A percentile compares a stretch with the other conserved stretches of the same genome.
Evolutionary conservation across 306 rosid genomes (phyloP).

Genomic region (Vachellia collinsii): DNA sequence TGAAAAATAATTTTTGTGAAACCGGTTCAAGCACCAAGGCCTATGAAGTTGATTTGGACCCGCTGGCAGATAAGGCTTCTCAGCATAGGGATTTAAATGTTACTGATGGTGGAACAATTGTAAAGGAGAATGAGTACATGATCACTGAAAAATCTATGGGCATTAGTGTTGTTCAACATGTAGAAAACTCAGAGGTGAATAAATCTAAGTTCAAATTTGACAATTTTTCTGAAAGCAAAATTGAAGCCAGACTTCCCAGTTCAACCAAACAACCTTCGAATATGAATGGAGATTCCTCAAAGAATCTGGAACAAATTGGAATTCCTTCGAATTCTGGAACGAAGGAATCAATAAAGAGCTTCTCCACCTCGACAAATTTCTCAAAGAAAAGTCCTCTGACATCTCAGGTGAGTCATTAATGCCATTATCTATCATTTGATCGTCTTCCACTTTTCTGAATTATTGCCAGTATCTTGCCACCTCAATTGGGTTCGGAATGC

Average conservation of each 20-base stretch:
- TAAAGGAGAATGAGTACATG: conserved; percentile 22
- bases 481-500: conserved; percentile 21
- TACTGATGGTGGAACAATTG: conserved; percentile 26
- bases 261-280: conserved; percentile 43
- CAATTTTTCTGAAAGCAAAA: conserved; percentile 33
- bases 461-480: conserved; percentile 12
- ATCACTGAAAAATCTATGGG: conserved; percentile 40
- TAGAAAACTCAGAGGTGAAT: conserved; percentile 39
- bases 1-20: conserved; percentile 35
- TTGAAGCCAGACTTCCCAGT: conserved; percentile 37
- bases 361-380: conserved; percentile 41
- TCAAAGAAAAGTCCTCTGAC: conserved; percentile 41
- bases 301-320: conserved; percentile 43
- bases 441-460: conserved; percentile 13
- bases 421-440: conserved; percentile 27
- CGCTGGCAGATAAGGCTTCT: conserved; percentile 40
- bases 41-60: conserved; percentile 37
- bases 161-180: conserved; percentile 32
- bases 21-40: conserved; percentile 29
- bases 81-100: conserved; percentile 30
- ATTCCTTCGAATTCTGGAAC: conserved; percentile 32
- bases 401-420: conserved; percentile 61
- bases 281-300: conserved; percentile 37
- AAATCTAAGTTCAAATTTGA: conserved; percentile 44
- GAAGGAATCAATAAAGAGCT: conserved; percentile 46